These are phyloP conservation scores for Cryphonectria japonica DNA, from an alignment of 2,329 filamentous ascomycete genomes.

Conservation along the genomic window DNA sequence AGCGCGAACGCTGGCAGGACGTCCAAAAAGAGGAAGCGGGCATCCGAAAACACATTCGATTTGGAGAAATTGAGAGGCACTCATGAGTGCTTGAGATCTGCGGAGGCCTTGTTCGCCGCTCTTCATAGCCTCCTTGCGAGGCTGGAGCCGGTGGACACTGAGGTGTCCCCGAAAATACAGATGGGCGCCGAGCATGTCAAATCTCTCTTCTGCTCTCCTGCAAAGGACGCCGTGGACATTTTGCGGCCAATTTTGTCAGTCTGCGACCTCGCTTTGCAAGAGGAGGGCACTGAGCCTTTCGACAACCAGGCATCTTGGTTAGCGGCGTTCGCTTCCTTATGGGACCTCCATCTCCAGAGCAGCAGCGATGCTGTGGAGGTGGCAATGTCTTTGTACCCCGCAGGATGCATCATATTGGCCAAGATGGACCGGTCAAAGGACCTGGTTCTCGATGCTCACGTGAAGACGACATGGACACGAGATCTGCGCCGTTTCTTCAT, in stretches of 20 bases:
- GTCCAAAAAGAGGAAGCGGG: conserved; percentile 53
- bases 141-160: conserved; percentile 41
- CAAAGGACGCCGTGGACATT: conserved; percentile 50
- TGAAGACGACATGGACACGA: conserved; percentile 46
- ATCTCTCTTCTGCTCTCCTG: conserved; percentile 57
- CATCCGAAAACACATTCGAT: conserved; percentile 42
- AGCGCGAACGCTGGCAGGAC: conserved; percentile 32
- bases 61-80: conserved; percentile 45
- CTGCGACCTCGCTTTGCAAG: conserved; percentile 46
- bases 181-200: conserved; percentile 63
- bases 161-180: conserved; percentile 44
- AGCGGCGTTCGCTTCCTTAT: conserved; percentile 49
- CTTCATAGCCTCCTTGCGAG: conserved; percentile 52
- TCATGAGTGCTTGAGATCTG: conserved; percentile 49
- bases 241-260: conserved; percentile 50
- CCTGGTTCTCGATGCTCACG: conserved; percentile 32
- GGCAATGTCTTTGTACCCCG: conserved; percentile 50
- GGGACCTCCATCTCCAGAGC: conserved; percentile 59
- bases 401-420: conserved; percentile 45
- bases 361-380: conserved; percentile 53
- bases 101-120: conserved; percentile 52
- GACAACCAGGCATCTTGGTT: conserved; percentile 53
- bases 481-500: conserved; percentile 55
- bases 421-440: conserved; percentile 41
- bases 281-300: conserved; percentile 37